phyloP scores from a whole-genome alignment of 768 basidiomycete species.

The Sistotremastrum suecicum region DNA sequence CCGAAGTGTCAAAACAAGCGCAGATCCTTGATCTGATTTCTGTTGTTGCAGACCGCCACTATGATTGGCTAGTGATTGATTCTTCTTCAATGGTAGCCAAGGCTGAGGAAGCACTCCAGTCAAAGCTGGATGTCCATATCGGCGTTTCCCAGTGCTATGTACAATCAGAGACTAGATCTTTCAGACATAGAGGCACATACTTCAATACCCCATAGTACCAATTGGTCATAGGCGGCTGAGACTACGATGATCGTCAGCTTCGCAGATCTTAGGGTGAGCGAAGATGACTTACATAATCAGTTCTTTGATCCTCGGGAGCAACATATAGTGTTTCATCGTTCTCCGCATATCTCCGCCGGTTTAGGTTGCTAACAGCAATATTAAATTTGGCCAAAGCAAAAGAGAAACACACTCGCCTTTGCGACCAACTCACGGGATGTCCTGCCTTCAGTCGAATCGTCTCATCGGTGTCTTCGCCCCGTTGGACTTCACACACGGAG shows the following conservation, averaged over 20 bases:
- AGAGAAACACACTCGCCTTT: slow-evolving; percentile 41
- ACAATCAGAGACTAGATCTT: not conserved
- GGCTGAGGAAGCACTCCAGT: slow-evolving; percentile 88
- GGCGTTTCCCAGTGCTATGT: slow-evolving; percentile 75
- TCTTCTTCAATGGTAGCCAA: slow-evolving; percentile 86
- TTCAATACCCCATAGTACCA: slow-evolving; percentile 91
- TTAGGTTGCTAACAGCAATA: slow-evolving; percentile 47
- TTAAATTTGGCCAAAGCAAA: not conserved
- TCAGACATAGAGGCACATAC: slow-evolving; percentile 23
- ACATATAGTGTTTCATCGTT: slow-evolving; percentile 93
- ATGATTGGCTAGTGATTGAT: slow-evolving; percentile 54
- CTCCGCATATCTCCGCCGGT: slow-evolving; percentile 75
- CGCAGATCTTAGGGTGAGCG: not conserved
- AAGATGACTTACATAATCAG: slow-evolving; percentile 55
- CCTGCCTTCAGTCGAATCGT: slow-evolving; percentile 61
- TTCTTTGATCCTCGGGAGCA: slow-evolving; percentile 85
- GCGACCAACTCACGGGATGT: slow-evolving; percentile 79
- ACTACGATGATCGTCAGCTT: slow-evolving; percentile 27
- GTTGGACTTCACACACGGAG: slow-evolving; percentile 77
- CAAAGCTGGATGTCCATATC: slow-evolving; percentile 91
- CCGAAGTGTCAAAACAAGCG: slow-evolving; percentile 72
- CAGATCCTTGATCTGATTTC: slow-evolving; percentile 24
- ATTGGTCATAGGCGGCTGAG: slow-evolving; percentile 93
- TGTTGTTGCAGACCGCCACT: slow-evolving; percentile 18
- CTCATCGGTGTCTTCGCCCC: slow-evolving; percentile 77